Evolutionary conservation across 805 yeast genomes (phyloP).

Genomic region (Cyberlindnera maritima): DNA sequence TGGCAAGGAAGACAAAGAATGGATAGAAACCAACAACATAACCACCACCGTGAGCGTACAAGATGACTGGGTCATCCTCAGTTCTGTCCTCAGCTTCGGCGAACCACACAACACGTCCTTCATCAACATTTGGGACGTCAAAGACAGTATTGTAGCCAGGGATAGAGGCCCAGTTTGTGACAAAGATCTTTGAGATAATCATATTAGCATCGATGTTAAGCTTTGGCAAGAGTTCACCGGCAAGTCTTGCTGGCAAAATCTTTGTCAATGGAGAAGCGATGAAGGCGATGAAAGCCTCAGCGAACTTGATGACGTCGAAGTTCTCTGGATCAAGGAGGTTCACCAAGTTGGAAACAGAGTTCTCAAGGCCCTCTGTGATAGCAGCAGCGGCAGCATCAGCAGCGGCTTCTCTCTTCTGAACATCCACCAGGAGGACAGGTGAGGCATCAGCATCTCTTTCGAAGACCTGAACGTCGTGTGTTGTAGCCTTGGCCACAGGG

Average conservation of each 20-base stretch:
- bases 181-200: slow-evolving; percentile 6
- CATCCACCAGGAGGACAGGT: neutral
- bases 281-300: slow-evolving; percentile 5
- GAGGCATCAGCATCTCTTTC: neutral
- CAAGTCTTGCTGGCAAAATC: slow-evolving; percentile 7
- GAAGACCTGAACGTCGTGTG: slow-evolving; percentile 1
- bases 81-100: slow-evolving; percentile 29
- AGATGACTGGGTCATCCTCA: slow-evolving; percentile 14
- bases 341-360: slow-evolving; percentile 1
- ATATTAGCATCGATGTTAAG: slow-evolving; percentile 4
- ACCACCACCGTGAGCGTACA: slow-evolving; percentile 18
- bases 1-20: slow-evolving; percentile 1
- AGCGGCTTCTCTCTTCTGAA: slow-evolving; percentile 8
- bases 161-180: slow-evolving; percentile 2
- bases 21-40: slow-evolving; percentile 14
- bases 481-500: neutral
- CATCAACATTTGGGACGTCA: slow-evolving; percentile 2
- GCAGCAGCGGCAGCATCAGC: slow-evolving; percentile 1
- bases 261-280: slow-evolving; percentile 2
- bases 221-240: slow-evolving; percentile 4
- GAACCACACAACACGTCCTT: slow-evolving; percentile 8
- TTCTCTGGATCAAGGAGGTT: slow-evolving; percentile 1
- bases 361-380: neutral
- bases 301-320: slow-evolving; percentile 10
- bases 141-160: slow-evolving; percentile 5